A percentile compares a stretch with the other conserved stretches of the same genome.
These are phyloP conservation scores for Exsudoporus floridanus DNA, from an alignment of 1,284 basidiomycete genomes.

Conservation along the genomic window DNA sequence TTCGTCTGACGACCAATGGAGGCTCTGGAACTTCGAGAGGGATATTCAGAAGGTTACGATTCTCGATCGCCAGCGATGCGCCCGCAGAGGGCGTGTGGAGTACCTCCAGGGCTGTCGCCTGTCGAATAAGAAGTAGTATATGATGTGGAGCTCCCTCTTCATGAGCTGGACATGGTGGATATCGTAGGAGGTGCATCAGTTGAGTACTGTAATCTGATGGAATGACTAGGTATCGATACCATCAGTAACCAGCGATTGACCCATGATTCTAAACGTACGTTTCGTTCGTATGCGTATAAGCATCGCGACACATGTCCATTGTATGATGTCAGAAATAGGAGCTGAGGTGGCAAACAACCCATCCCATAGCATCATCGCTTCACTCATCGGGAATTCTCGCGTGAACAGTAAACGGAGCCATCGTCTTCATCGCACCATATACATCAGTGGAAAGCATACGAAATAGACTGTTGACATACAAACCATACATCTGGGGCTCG, in stretches of 20 bases:
- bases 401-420: conserved; percentile 91
- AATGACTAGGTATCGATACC: conserved; percentile 56
- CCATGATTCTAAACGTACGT: conserved; percentile 46
- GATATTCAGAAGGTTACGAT: conserved; percentile 73
- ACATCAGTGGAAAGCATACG: conserved; percentile 11
- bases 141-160: conserved; percentile 47
- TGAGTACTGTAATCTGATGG: conserved; percentile 82
- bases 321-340: conserved; percentile 66
- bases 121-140: conserved; percentile 70
- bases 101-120: conserved; percentile 78
- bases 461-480: conserved; percentile 48
- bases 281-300: conserved; percentile 87
- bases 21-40: conserved; percentile 60
- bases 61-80: conserved; percentile 75
- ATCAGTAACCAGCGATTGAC: conserved; percentile 13
- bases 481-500: conserved; percentile 93
- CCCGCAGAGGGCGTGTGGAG: conserved; percentile 73
- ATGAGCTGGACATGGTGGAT: conserved; percentile 56
- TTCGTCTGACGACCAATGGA: conserved; percentile 42
- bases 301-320: conserved; percentile 90
- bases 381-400: conserved; percentile 75
- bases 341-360: conserved; percentile 80
- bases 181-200: conserved; percentile 80
- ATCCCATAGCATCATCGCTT: conserved; percentile 87
- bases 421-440: conserved; percentile 51